Base-by-base conservation (phyloP, 2,329 filamentous ascomycete species). In the Fusarium sp. region DNA sequence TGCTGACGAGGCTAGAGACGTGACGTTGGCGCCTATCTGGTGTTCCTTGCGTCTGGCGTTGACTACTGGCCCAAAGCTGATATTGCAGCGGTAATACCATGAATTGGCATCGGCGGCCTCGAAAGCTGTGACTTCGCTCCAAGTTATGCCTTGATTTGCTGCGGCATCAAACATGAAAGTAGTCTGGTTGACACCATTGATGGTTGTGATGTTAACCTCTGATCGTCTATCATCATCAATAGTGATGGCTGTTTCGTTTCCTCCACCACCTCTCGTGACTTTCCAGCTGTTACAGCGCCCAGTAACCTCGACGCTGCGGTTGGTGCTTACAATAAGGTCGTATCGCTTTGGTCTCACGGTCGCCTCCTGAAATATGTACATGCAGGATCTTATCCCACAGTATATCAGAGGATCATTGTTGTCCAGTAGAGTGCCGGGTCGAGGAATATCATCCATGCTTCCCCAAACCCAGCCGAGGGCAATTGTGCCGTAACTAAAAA, bases 301-400 rank as follows among this genome's bases (percentile, higher is more conserved):
- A 2, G 43, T 54, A 3, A 26, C 51, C 6, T 67, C 47, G 2
- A 70, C 36, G 10, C 38, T 68, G 1, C 68, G 44, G 4, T 56
- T 55, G 4, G 68, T 70, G 41, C 51, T 63, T 7, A 65, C 64
- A 3, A 58, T 32, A 6, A 66, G 45, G 5, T 67, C 53, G 9
- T 62, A 61, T 6, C 52, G 40, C 12, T 49, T 55, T 5, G 36
- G 31, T 8, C 56, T 53, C 9, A 53, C n/a, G 0, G 61, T 31
- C 4, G 53, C 58, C 39, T 81, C 79, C 31, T 74, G 72, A 47
- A 81, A 82, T 11, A 76, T 44, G 31, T 77, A 78, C n/a, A 64
- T 63, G 53, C 76, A 75, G 7, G 49, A 52, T 3, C 51, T 67
- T 1, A 48, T 46, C 22, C 75, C 73, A 19, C 72, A 71, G 55